phyloP scores from a whole-genome alignment of 805 yeast species.

The Phaffomyces thermotolerans region DNA sequence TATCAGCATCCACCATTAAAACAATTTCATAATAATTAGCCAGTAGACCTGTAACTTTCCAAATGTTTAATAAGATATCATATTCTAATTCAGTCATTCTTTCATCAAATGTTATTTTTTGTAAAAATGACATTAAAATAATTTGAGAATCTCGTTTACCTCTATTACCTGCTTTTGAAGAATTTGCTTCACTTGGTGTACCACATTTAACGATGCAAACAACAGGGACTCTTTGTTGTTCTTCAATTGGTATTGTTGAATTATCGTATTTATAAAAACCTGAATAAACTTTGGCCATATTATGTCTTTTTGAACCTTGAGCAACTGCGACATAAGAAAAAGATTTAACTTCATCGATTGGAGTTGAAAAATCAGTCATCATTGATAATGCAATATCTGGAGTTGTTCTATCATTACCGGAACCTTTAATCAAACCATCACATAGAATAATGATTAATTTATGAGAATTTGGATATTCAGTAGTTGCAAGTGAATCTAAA shows the following conservation, averaged over 20 bases:
- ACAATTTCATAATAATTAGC: conserved; percentile 76
- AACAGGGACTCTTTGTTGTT: conserved; percentile 82
- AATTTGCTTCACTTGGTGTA: conserved; percentile 65
- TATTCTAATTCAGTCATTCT: conserved; percentile 89
- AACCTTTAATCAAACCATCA: conserved; percentile 92
- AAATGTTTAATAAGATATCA: conserved; percentile 64
- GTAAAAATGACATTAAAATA: conserved; percentile 83
- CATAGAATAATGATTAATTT: conserved; percentile 79
- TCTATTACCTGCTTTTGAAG: conserved; percentile 83
- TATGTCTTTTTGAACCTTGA: conserved; percentile 88
- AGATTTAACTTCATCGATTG: conserved; percentile 70
- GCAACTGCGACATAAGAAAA: conserved; percentile 94
- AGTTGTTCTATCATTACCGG: conserved; percentile 81
- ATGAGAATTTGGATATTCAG: conserved; percentile 93
- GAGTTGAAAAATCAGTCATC: conserved; percentile 74
- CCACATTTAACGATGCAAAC: conserved; percentile 82
- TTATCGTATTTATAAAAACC: conserved; percentile 89
- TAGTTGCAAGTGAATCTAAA: conserved; percentile 86
- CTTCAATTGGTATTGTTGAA: conserved; percentile 63
- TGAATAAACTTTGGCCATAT: conserved; percentile 94
- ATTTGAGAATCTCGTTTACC: conserved; percentile 95
- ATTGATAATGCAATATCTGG: conserved; percentile 84
- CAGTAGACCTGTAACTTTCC: conserved; percentile 81
- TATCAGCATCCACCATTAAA: conserved; percentile 93
- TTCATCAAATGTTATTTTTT: conserved; percentile 82